Percentiles rank a stretch among this genome's conserved stretches.
Conservation (phyloP, 139 green algal species). For the Nannochloris sp. region DNA sequence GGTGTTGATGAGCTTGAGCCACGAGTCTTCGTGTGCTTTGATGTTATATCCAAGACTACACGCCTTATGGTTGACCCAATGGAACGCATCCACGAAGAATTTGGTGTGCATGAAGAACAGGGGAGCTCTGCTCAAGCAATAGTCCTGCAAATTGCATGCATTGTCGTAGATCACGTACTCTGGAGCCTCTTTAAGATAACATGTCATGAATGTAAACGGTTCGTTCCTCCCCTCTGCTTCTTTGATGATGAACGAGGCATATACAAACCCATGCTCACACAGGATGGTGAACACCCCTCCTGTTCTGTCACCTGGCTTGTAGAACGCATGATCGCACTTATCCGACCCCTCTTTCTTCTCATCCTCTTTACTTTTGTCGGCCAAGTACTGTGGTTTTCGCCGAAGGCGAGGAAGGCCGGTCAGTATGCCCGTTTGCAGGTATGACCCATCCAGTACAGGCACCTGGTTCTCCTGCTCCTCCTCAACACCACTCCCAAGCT, state of each 20-base stretch:
- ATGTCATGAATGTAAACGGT: not conserved
- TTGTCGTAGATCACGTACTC: not conserved
- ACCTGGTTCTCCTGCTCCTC: not conserved
- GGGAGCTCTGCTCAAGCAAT: not conserved
- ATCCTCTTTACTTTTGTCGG: not conserved
- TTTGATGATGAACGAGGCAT: not conserved
- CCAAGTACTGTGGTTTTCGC: not conserved
- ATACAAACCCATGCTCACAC: conserved; percentile 1
- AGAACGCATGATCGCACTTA: not conserved
- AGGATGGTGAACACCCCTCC: not conserved
- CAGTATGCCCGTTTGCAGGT: not conserved
- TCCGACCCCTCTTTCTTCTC: not conserved
- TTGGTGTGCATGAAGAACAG: not conserved
- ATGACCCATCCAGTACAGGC: not conserved
- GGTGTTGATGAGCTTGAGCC: not conserved
- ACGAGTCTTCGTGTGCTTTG: not conserved
- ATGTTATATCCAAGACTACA: not conserved
- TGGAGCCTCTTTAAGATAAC: not conserved
- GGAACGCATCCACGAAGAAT: not conserved
- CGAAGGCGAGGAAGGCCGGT: not conserved
- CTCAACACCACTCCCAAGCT: not conserved
- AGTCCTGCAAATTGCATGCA: conserved; percentile 1
- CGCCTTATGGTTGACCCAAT: not conserved
- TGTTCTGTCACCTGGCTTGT: not conserved
- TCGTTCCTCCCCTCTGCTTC: not conserved